Percentiles rank a stretch among this genome's conserved stretches.
Evolutionary conservation across 2,329 filamentous ascomycete species (phyloP).

Genomic region (Sporothrix protearum): DNA sequence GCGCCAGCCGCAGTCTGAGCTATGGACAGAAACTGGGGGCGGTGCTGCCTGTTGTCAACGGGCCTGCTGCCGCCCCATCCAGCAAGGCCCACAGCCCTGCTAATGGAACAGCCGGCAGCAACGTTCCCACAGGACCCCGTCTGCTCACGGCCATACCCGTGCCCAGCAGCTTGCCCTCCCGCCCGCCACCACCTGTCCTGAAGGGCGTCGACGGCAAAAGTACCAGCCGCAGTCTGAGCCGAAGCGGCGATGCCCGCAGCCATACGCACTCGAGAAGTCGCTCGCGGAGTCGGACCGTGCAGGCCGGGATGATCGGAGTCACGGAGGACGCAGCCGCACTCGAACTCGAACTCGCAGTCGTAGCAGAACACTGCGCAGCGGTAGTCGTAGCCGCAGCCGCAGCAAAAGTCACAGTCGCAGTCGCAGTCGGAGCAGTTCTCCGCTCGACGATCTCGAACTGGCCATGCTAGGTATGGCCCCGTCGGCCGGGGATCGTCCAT

Average conservation of each 20-base stretch:
- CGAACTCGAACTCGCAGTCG: background rate
- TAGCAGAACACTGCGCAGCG: background rate
- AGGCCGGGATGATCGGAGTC: background rate
- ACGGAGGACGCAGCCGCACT: too few species aligned
- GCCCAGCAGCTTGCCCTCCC: slow-evolving; percentile 18
- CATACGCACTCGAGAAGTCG: slow-evolving; percentile 9
- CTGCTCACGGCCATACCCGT: background rate
- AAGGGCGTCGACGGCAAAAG: slow-evolving; percentile 14
- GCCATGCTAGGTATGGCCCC: slow-evolving; percentile 32
- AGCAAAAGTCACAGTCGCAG: slow-evolving; percentile 7
- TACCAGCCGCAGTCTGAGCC: slow-evolving; percentile 14
- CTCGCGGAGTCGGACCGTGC: slow-evolving; percentile 1
- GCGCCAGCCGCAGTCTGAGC: slow-evolving; percentile 15
- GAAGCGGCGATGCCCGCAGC: background rate
- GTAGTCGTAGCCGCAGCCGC: background rate
- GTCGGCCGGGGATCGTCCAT: slow-evolving; percentile 24
- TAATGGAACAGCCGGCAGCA: background rate
- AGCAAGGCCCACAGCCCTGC: background rate
- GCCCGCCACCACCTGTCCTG: slow-evolving; percentile 18
- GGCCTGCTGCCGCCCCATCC: background rate
- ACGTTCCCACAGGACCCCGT: background rate
- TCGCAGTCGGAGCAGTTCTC: slow-evolving; percentile 29
- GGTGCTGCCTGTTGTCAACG: background rate
- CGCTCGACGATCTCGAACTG: slow-evolving; percentile 29
- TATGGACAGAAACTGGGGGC: slow-evolving; percentile 8